These are phyloP conservation scores for Mortierella sp. DNA, from an alignment of 371 early-diverging fungal species.

Conservation along the genomic window DNA sequence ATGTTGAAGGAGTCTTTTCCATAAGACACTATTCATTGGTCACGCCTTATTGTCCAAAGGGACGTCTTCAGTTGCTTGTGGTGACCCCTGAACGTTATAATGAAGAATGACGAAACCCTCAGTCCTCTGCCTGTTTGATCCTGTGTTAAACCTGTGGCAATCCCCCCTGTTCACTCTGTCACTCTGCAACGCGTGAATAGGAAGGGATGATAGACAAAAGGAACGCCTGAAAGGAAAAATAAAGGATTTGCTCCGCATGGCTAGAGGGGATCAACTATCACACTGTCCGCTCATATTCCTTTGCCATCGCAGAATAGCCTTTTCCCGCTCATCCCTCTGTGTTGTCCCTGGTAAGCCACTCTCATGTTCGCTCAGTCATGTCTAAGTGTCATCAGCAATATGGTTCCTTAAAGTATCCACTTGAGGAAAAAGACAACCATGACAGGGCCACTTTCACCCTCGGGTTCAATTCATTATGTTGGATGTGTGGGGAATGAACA, in stretches of 20 bases:
- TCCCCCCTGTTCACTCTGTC: no score
- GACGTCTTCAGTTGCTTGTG: neutral
- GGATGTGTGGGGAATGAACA: neutral
- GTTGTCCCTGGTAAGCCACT: neutral
- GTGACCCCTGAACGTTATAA: neutral
- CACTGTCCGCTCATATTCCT: neutral
- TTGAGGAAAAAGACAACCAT: neutral
- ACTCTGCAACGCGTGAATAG: neutral
- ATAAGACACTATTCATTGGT: no score
- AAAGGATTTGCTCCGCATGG: neutral
- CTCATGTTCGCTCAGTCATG: neutral
- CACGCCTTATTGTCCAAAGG: neutral
- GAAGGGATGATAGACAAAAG: neutral
- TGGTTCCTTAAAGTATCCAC: neutral
- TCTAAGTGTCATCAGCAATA: neutral
- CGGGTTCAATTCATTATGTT: neutral
- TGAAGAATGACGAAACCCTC: neutral
- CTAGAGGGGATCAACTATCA: neutral
- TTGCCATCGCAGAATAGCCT: neutral
- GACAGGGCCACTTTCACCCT: neutral
- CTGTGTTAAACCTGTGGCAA: neutral
- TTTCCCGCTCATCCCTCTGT: neutral
- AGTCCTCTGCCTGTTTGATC: neutral
- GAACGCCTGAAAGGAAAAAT: neutral
- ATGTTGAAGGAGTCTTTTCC: no score